Evolutionary conservation across 345 rosid species (phyloP).

Genomic region (Eutrema heterophyllum): DNA sequence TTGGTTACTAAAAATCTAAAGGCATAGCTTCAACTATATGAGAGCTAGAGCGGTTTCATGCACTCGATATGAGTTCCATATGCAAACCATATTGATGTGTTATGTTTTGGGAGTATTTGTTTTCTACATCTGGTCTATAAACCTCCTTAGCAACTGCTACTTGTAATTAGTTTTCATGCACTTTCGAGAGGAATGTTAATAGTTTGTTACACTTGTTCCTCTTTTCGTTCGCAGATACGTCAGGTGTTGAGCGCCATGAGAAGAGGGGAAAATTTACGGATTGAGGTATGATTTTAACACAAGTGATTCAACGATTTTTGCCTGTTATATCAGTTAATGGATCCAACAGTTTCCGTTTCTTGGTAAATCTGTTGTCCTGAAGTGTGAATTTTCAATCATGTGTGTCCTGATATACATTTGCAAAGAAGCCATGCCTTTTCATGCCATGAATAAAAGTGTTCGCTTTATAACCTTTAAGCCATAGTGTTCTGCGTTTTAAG

Average conservation of each 20-base stretch:
- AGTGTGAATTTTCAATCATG: background rate
- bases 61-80: background rate
- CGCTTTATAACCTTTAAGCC: background rate
- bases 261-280: constrained; percentile 64
- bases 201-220: constrained; percentile 20
- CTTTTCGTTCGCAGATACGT: constrained; percentile 57
- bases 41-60: background rate
- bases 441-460: constrained; percentile 1
- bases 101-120: background rate
- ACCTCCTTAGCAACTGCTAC: background rate
- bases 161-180: background rate
- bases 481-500: background rate
- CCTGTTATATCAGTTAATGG: constrained; percentile 16
- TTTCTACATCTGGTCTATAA: background rate
- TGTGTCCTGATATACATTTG: background rate
- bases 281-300: constrained; percentile 54
- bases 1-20: background rate
- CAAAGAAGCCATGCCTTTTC: background rate
- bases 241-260: constrained; percentile 78
- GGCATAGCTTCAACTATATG: background rate
- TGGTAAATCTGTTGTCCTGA: background rate
- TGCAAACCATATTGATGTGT: background rate
- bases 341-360: background rate
- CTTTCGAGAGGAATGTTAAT: background rate
- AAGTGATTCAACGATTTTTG: background rate